Base-by-base conservation (phyloP, 805 yeast genomes). In the Groenewaldozyma tartarivorans region DNA sequence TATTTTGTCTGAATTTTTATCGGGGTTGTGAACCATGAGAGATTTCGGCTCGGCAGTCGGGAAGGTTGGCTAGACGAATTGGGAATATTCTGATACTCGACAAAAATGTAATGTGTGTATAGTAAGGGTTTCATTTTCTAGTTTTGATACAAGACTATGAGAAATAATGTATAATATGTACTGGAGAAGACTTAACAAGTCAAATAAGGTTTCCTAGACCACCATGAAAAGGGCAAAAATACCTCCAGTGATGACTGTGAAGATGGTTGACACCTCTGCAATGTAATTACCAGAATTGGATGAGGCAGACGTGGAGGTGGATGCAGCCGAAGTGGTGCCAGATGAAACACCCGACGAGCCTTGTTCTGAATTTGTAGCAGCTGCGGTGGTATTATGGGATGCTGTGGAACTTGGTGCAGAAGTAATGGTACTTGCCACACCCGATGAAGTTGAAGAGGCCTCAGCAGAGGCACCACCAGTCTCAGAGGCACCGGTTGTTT, bases 401-500 rank as follows among this genome's bases (percentile, higher is more conserved):
- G 39, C 42, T n/a, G n/a, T n/a, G n/a, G n/a, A n/a, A n/a, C n/a
- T n/a, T n/a, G n/a, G n/a, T 15, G 41, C 32, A 35, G 42, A 5
- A n/a, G 42, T 34, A 19, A 35, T 29, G 18, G 6, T 24, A 3
- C 27, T 19, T 13, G 36, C 32, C 21, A 24, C 36, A 17, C 11
- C 34, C 15, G 27, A 36, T 9, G 20, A 20, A 18, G 6, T 24
- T 15, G 36, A 13, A 15, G n/a, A 20, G 5, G 36, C 36, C 7
- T 18, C 24, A 9, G 15, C 35, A 5, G 45, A 15, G 20, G 48
- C 27, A 4, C 20, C 22, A 22, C 38, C 16, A 18, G 48, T 32
- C 3, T 26, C 27, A 3, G 44, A 19, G 26, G 44, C 22, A 16
- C 42, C 38, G 2, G 41, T 21, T n/a, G n/a, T n/a, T n/a, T n/a